A percentile compares a stretch with the other conserved stretches of the same genome.
These are phyloP conservation scores for Ogataea wickerhamii DNA, from an alignment of 805 yeast genomes.

Conservation along the genomic window DNA sequence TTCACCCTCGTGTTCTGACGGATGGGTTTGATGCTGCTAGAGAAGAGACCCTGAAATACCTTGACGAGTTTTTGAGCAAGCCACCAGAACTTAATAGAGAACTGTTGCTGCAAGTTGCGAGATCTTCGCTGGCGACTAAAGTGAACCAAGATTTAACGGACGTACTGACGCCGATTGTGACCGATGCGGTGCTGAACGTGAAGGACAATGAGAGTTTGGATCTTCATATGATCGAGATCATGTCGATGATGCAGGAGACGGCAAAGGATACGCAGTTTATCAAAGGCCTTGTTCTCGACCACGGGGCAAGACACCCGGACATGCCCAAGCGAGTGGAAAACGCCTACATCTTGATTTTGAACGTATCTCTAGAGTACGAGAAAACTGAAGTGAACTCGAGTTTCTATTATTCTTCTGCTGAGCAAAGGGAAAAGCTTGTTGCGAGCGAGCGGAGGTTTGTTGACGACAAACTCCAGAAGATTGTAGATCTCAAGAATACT, in stretches of 20 bases:
- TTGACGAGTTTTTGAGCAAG: constrained; percentile 60
- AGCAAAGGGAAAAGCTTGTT: constrained; percentile 92
- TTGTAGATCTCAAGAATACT: constrained; percentile 87
- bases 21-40: constrained; percentile 95
- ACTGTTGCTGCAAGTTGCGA: constrained; percentile 84
- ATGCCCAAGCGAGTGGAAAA: constrained; percentile 89
- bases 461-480: constrained; percentile 86
- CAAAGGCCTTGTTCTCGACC: constrained; percentile 90
- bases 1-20: constrained; percentile 90
- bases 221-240: constrained; percentile 95
- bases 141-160: constrained; percentile 73
- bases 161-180: constrained; percentile 86
- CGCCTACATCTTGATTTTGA: constrained; percentile 81
- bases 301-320: constrained; percentile 98
- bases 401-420: constrained; percentile 90
- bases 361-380: constrained; percentile 94
- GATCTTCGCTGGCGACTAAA: constrained; percentile 85
- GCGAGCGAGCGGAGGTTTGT: constrained; percentile 92
- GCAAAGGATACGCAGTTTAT: constrained; percentile 80
- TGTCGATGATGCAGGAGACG: constrained; percentile 94
- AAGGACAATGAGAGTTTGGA: constrained; percentile 57
- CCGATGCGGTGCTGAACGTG: constrained; percentile 90
- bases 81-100: constrained; percentile 71
- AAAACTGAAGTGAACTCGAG: constrained; percentile 97
- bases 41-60: constrained; percentile 62